Evolutionary conservation across 2,329 filamentous ascomycete species (phyloP), one percentile per base, ranked within the genome.

Genomic region (Colletotrichum chlorophyti): DNA sequence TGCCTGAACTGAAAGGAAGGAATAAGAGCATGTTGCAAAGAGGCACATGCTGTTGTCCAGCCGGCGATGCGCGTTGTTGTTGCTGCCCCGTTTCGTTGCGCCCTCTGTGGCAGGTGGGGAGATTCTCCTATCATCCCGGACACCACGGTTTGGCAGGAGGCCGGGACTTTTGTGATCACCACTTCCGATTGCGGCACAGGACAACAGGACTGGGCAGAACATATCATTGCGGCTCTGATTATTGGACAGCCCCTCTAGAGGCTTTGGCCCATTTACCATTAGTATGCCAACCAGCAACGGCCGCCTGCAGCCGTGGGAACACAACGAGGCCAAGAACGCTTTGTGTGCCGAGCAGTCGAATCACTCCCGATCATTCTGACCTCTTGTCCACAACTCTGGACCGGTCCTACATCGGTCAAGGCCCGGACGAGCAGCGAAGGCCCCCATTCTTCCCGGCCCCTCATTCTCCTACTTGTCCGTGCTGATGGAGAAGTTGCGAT

Each of bases 241-340:
- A 60, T 60, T 60, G 57, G 57, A 37, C 45, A 12, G 27, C 15
- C 40, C 24, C n/a, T 35, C 24, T 38, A 51, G 32, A 49, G 43
- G 43, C 32, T 38, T 57, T 32, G 8, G 34, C 21, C 37, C 34
- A 21, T 24, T 26, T 43, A 21, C 52, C 57, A 59, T 60, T 51
- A 51, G 19, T 60, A 45, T 60, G 38, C 50, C 51, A 55, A 57
- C 51, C 45, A 55, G 32, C 34, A 60, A 60, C 58, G 53, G 58
- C 34, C 53, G 46, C 46, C 53, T 58, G 58, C 58, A 58, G 58
- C 58, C 35, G 53, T 46, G 52, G 35, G 27, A 58, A 12, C 34
- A 52, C 17, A 35, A 32, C 43, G 53, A 53, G 52, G 53, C 47
- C 23, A 31, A 46, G 38, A 15, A 37, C 48, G 31, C 46, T 24